Percentiles rank a stretch among this genome's conserved stretches.
Conservation (phyloP, 176 grass and related monocot genomes). For the Elaeis guineensis region DNA sequence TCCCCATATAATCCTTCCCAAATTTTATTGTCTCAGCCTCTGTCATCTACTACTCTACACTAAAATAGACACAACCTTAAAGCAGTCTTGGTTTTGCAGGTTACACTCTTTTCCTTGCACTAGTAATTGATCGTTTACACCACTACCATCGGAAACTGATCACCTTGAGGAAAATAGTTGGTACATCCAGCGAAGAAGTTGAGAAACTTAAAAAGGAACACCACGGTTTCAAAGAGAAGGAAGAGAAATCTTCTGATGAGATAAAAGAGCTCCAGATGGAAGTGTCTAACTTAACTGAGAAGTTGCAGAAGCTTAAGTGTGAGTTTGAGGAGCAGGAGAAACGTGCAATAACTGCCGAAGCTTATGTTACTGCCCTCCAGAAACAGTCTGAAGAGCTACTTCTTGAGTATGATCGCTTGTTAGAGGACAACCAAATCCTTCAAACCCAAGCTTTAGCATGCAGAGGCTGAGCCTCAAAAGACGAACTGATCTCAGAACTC, state of each 20-base stretch:
- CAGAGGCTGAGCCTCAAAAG: constrained; percentile 10
- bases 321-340: constrained; percentile 43
- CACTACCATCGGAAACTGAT: constrained; percentile 70
- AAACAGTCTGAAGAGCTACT: constrained; percentile 80
- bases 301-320: constrained; percentile 50
- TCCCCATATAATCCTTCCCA: too few species aligned
- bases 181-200: constrained; percentile 53
- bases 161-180: constrained; percentile 37
- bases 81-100: constrained; percentile 27
- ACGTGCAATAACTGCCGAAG: constrained; percentile 39
- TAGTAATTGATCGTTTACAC: constrained; percentile 72
- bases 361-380: constrained; percentile 58
- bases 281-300: constrained; percentile 39
- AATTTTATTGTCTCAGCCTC: too few species aligned
- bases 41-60: too few species aligned
- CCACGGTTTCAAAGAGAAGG: constrained; percentile 39
- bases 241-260: constrained; percentile 39
- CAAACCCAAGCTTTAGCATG: constrained; percentile 52
- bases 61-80: too few species aligned
- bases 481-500: too few species aligned
- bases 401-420: constrained; percentile 67
- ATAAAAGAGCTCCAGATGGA: constrained; percentile 52
- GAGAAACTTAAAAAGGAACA: constrained; percentile 75
- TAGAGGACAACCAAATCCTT: constrained; percentile 91
- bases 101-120: constrained; percentile 67